Conservation (phyloP, 129 eudicot genomes). For the Deinandra increscens region DNA sequence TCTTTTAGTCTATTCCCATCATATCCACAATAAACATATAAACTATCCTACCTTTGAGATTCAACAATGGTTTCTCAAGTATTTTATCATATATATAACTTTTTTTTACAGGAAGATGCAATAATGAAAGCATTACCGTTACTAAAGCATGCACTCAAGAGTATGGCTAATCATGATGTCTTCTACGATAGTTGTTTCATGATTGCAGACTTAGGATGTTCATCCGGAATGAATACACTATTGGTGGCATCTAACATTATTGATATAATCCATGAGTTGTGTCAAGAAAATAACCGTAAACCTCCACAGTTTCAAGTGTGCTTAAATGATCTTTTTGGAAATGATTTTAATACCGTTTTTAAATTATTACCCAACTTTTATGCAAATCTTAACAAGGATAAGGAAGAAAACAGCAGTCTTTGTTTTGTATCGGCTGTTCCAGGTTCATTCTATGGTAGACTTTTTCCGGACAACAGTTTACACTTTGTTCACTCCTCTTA, state of each 20-base stretch:
- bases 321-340: neutral
- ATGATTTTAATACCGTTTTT: neutral
- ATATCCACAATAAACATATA: neutral
- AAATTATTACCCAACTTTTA: neutral
- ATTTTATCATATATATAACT: neutral
- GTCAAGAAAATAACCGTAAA: neutral
- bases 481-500: slow-evolving; percentile 1
- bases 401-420: neutral
- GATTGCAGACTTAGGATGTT: slow-evolving; percentile 28
- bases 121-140: neutral
- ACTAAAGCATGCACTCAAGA: slow-evolving; percentile 20
- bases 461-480: neutral
- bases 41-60: neutral
- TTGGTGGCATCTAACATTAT: neutral
- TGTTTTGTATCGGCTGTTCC: slow-evolving; percentile 2
- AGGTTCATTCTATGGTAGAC: neutral
- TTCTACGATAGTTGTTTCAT: slow-evolving; percentile 11
- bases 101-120: slow-evolving; percentile 15
- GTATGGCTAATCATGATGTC: neutral
- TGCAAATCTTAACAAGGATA: neutral
- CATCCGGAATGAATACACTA: neutral
- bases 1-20: too few species aligned
- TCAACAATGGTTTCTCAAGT: neutral
- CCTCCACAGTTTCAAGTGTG: neutral
- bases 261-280: neutral